Base-by-base conservation (phyloP, 2,329 filamentous ascomycete species). In the Coniochaeta ligniaria region DNA sequence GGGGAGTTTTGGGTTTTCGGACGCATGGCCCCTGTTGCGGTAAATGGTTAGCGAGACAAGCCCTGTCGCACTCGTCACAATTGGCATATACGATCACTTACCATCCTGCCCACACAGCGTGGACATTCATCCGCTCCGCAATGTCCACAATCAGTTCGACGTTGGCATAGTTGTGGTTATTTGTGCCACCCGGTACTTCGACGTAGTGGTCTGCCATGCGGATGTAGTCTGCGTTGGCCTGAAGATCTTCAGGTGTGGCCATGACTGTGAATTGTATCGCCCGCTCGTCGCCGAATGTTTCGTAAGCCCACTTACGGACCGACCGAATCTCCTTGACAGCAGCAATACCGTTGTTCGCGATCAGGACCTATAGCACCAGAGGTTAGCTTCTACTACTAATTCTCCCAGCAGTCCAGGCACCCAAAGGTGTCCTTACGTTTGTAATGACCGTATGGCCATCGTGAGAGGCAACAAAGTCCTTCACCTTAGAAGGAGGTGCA, bases 101-200 rank as follows among this genome's bases (percentile, higher is more conserved):
- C 93, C 95, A 99, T 83, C 95, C 95, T 69, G 95, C 95, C 95
- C 95, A 99, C 17, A 99, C 95, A 62, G 95, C 95, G 72, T 99
- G 95, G 63, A 99, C 95, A 70, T 94, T 87, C 92, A 97, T 98
- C 64, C 95, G 92, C 83, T 99, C 95, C 28, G 95, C 95, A 73
- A 99, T 87, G 80, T 99, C 95, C 67, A 99, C 95, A 76, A 99
- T 99, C 74, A 99, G 83, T 80, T 99, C 95, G 63, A 99, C 95
- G 75, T 99, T 99, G 79, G 95, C 95, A 78, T 99, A 99, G 79
- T 99, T 99, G 88, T 99, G 96, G 84, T 99, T 99, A 82, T 99
- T 99, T 64, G 95, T 99, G 73, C 95, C 95, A 72, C 95, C 95
- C 36, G 95, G 95, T 63, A 99, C 94, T 80, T 99, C 95, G 69